Evolutionary conservation across 1,284 basidiomycete species (phyloP).

Genomic region (Cystobasidium pallidum): DNA sequence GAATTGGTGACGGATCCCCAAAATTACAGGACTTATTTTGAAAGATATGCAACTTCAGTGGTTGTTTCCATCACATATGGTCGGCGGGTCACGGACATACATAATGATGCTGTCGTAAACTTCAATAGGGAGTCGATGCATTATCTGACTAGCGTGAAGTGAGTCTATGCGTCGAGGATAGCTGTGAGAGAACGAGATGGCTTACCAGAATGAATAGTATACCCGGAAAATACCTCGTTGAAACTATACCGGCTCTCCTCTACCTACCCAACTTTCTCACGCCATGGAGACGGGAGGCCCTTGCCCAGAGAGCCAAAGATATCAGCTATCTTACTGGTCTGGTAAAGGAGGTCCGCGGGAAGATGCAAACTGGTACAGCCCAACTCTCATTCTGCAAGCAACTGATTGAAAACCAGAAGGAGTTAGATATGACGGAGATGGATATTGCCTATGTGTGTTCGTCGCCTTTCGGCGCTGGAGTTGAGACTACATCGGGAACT

Average conservation of each 20-base stretch:
- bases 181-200: not conserved
- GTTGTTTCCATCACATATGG: constrained; percentile 53
- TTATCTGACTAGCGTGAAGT: constrained; percentile 45
- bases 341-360: constrained; percentile 60
- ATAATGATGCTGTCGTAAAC: constrained; percentile 44
- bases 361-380: constrained; percentile 59
- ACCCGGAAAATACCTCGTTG: constrained; percentile 63
- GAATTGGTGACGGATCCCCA: constrained; percentile 35
- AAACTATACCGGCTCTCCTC: constrained; percentile 62
- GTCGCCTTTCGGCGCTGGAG: constrained; percentile 62
- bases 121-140: constrained; percentile 44
- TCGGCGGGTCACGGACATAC: constrained; percentile 55
- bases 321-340: constrained; percentile 60
- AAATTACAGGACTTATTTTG: constrained; percentile 30
- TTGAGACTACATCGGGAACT: constrained; percentile 57
- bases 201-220: constrained; percentile 56
- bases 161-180: not conserved
- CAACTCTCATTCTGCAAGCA: constrained; percentile 61
- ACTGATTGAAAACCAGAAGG: constrained; percentile 58
- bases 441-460: constrained; percentile 62
- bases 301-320: constrained; percentile 58
- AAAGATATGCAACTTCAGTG: constrained; percentile 38
- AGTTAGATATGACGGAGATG: constrained; percentile 60
- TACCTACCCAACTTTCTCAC: constrained; percentile 58
- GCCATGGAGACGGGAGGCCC: constrained; percentile 14